Evolutionary conservation across 2,329 filamentous ascomycete genomes (phyloP).

Genomic region (Trichoderma sp.): DNA sequence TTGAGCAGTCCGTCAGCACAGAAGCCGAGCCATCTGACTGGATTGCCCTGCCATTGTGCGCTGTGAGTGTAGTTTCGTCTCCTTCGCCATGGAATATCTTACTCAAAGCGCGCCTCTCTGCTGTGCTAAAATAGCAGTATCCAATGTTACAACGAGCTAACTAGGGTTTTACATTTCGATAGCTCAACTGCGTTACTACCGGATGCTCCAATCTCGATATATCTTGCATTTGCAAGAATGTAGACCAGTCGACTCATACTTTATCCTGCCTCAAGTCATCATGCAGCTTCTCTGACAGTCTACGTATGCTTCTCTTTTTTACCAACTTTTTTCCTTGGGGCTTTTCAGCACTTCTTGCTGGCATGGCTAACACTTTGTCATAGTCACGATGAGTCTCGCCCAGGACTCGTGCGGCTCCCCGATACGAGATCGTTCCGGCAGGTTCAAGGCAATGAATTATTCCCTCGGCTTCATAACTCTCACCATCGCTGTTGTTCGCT

Average conservation of each 20-base stretch:
- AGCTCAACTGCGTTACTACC: conserved; percentile 13
- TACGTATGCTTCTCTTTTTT: not conserved
- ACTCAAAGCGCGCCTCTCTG: not conserved
- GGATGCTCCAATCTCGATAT: conserved; percentile 7
- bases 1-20: not conserved
- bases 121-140: not conserved
- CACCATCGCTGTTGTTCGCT: conserved; percentile 30
- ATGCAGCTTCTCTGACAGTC: conserved; percentile 21
- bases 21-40: not conserved
- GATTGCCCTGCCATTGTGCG: conserved; percentile 10
- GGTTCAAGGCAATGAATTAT: conserved; percentile 25
- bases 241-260: not conserved
- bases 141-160: not conserved
- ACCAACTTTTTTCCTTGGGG: not conserved
- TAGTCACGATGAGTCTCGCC: conserved; percentile 18
- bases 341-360: not conserved
- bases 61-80: not conserved
- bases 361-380: not conserved
- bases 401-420: conserved; percentile 4
- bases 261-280: conserved; percentile 15
- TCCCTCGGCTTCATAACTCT: conserved; percentile 31
- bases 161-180: not conserved
- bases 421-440: not conserved
- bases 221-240: conserved; percentile 18
- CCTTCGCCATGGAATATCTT: too few species aligned